Evolutionary conservation across 2,329 filamentous ascomycete species (phyloP).

Genomic region (Fusarium sp.): DNA sequence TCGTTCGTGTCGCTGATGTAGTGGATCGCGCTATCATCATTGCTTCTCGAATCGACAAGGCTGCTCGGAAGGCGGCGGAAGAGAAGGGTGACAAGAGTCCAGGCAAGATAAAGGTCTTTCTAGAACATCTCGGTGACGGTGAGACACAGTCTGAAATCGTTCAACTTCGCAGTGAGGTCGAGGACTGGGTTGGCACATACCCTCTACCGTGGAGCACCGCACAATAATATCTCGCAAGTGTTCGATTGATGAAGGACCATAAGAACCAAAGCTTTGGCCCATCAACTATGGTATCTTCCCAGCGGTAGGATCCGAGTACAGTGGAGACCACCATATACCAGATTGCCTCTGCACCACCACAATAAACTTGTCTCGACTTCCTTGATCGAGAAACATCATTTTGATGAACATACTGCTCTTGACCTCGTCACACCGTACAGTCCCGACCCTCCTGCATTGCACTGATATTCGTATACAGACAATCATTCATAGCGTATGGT

Average conservation of each 20-base stretch:
- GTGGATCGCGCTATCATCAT: constrained; percentile 87
- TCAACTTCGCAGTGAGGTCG: constrained; percentile 79
- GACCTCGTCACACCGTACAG: neutral
- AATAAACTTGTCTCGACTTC: neutral
- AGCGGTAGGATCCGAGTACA: neutral
- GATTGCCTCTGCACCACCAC: neutral
- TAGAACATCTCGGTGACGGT: constrained; percentile 76
- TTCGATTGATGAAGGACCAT: neutral
- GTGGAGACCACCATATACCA: constrained; percentile 3
- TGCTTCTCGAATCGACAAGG: constrained; percentile 80
- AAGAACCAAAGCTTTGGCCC: constrained; percentile 2
- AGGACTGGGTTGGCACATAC: constrained; percentile 82
- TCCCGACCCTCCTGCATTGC: constrained; percentile 1
- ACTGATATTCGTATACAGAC: neutral
- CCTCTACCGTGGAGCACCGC: constrained; percentile 74
- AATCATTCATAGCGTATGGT: constrained; percentile 6
- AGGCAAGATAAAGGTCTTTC: constrained; percentile 74
- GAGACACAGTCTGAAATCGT: constrained; percentile 78
- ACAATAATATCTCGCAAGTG: constrained; percentile 38
- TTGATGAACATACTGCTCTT: neutral
- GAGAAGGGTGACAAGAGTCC: constrained; percentile 75
- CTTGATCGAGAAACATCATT: neutral
- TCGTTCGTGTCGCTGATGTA: constrained; percentile 85
- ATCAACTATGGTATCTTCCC: constrained; percentile 5
- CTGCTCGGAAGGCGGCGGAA: constrained; percentile 76